Conservation (phyloP, 225 moss, liverwort and hornwort genomes). For the Straminergon stramineum region DNA sequence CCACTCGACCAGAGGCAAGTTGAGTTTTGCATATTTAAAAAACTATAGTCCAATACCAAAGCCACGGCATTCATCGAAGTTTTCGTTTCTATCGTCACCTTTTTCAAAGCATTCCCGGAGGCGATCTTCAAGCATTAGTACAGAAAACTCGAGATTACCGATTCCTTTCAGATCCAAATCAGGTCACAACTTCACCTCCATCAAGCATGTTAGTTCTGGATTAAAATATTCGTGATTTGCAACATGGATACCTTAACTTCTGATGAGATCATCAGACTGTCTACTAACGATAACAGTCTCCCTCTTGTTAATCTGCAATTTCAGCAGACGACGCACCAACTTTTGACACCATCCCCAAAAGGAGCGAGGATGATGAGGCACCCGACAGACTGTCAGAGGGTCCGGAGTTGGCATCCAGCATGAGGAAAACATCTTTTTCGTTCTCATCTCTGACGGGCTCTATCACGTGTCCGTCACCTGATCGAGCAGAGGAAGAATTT, state of each 20-base stretch:
- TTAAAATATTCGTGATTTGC: background rate
- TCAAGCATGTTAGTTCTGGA: background rate
- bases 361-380: background rate
- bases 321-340: background rate
- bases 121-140: constrained; percentile 8
- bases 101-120: constrained; percentile 10
- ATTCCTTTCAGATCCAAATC: constrained; percentile 13
- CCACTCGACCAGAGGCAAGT: constrained; percentile 52
- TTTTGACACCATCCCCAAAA: background rate
- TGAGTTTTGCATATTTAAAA: constrained; percentile 69
- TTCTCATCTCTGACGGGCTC: constrained; percentile 47
- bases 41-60: constrained; percentile 27
- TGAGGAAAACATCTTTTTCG: constrained; percentile 50
- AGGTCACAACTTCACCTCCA: constrained; percentile 6
- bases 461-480: constrained; percentile 26
- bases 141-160: constrained; percentile 7
- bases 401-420: constrained; percentile 33
- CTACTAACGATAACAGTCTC: background rate
- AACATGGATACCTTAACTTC: background rate
- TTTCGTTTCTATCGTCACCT: constrained; percentile 4
- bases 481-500: constrained; percentile 27
- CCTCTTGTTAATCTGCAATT: background rate
- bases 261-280: background rate
- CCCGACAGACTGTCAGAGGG: constrained; percentile 15
- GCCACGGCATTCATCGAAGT: constrained; percentile 6